These are phyloP conservation scores for Tilletiopsis washingtonensis DNA, from an alignment of 1,284 basidiomycete species.

Conservation along the genomic window DNA sequence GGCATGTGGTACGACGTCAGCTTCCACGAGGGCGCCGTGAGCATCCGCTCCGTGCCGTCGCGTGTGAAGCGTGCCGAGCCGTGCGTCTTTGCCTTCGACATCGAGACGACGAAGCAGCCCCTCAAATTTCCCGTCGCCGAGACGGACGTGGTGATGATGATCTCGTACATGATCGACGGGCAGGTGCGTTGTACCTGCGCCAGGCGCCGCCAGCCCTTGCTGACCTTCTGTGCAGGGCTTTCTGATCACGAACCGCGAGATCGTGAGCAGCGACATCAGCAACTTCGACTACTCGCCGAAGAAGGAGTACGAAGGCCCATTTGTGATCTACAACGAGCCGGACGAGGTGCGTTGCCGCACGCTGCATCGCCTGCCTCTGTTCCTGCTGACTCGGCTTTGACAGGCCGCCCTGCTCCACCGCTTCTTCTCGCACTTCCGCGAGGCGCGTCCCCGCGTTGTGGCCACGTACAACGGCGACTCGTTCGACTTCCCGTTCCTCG, in stretches of 20 bases:
- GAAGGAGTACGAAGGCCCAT: constrained; percentile 94
- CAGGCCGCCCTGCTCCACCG: constrained; percentile 67
- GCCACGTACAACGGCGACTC: constrained; percentile 99
- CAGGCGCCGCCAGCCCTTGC: too few species aligned
- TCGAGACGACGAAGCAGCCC: constrained; percentile 96
- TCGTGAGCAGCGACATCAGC: constrained; percentile 93
- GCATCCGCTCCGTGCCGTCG: constrained; percentile 65
- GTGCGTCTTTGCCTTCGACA: constrained; percentile 98
- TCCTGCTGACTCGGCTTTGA: too few species aligned
- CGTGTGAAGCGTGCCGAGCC: constrained; percentile 98
- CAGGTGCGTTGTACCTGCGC: too few species aligned
- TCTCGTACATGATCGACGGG: constrained; percentile 95
- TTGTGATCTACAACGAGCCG: constrained; percentile 88
- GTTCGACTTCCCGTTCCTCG: constrained; percentile 99
- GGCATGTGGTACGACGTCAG: constrained; percentile 88
- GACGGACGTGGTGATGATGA: constrained; percentile 99
- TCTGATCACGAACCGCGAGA: constrained; percentile 94
- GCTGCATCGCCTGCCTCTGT: too few species aligned
- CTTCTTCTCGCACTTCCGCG: constrained; percentile 90
- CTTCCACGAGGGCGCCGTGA: constrained; percentile 71
- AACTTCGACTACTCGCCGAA: constrained; percentile 99
- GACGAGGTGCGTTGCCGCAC: too few species aligned
- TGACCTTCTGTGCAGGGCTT: too few species aligned
- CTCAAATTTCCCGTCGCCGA: constrained; percentile 96
- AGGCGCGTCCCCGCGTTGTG: constrained; percentile 89